These are phyloP conservation scores for Apocynum venetum DNA, from an alignment of 257 asterid species.

Conservation along the genomic window DNA sequence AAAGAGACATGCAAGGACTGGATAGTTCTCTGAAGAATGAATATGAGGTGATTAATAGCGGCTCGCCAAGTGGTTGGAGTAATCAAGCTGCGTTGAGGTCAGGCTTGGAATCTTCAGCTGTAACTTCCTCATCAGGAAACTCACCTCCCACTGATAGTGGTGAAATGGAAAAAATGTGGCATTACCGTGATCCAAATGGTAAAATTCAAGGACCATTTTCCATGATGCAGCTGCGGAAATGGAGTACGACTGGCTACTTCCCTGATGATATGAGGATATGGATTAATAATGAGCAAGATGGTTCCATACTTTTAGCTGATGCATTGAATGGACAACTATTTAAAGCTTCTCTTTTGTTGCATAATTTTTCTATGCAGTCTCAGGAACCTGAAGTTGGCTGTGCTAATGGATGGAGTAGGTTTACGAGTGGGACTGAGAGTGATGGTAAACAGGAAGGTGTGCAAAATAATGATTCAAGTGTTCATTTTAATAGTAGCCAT, in stretches of 20 bases:
- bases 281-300: conserved; percentile 70
- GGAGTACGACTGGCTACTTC: conserved; percentile 83
- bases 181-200: conserved; percentile 91
- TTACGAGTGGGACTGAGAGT: conserved; percentile 3
- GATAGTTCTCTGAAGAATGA: conserved; percentile 30
- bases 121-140: conserved; percentile 26
- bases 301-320: conserved; percentile 60
- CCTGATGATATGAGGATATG: conserved; percentile 90
- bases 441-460: conserved; percentile 1
- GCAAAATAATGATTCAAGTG: conserved; percentile 1
- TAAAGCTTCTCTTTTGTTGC: conserved; percentile 38
- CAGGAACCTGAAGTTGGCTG: conserved; percentile 30
- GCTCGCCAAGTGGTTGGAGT: conserved; percentile 22
- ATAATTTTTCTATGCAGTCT: conserved; percentile 30
- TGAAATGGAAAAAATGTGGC: conserved; percentile 87
- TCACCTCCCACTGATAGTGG: conserved; percentile 36
- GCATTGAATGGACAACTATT: conserved; percentile 57
- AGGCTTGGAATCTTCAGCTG: conserved; percentile 43
- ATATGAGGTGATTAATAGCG: conserved; percentile 27
- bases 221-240: conserved; percentile 70
- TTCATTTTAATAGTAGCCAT: conserved; percentile 22
- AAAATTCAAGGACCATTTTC: conserved; percentile 94
- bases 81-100: conserved; percentile 40
- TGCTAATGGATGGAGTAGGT: conserved; percentile 14
- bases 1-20: conserved; percentile 35